A percentile compares a stretch with the other conserved stretches of the same genome.
Conservation (phyloP, 75 land plant genomes). For the Chamaecyparis obtusa region DNA sequence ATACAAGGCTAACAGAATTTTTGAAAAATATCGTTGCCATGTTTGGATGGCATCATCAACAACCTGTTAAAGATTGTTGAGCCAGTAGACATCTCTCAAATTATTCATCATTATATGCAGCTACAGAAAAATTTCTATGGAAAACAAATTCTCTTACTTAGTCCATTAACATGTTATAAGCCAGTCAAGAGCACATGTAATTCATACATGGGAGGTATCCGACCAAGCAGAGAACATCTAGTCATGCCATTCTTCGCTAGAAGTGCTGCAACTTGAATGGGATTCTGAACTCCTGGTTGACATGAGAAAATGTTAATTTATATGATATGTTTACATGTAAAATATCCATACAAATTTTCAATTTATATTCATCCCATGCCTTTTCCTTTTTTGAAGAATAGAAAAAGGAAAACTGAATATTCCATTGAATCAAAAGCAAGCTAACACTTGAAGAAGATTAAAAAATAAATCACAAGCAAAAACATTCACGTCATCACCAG, state of each 20-base stretch:
- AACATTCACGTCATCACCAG: conserved; percentile 43
- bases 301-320: conserved; percentile 17
- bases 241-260: conserved; percentile 72
- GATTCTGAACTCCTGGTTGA: conserved; percentile 86
- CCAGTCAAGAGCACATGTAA: not conserved
- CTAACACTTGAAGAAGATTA: not conserved
- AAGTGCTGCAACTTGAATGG: conserved; percentile 76
- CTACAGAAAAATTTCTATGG: not conserved
- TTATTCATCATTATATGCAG: not conserved
- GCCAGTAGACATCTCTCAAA: not conserved
- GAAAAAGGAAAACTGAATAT: not conserved
- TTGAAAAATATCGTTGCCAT: not conserved
- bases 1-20: not conserved
- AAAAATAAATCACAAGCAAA: not conserved
- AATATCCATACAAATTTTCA: not conserved
- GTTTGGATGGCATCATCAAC: not conserved
- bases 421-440: conserved; percentile 8
- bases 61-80: not conserved
- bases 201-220: conserved; percentile 84
- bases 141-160: not conserved
- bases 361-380: not conserved
- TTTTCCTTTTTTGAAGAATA: not conserved
- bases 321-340: not conserved
- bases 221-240: conserved; percentile 74
- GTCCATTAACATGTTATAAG: not conserved